These are phyloP conservation scores for Hibiscus mutabilis DNA, from an alignment of 345 rosid species.

Conservation along the genomic window DNA sequence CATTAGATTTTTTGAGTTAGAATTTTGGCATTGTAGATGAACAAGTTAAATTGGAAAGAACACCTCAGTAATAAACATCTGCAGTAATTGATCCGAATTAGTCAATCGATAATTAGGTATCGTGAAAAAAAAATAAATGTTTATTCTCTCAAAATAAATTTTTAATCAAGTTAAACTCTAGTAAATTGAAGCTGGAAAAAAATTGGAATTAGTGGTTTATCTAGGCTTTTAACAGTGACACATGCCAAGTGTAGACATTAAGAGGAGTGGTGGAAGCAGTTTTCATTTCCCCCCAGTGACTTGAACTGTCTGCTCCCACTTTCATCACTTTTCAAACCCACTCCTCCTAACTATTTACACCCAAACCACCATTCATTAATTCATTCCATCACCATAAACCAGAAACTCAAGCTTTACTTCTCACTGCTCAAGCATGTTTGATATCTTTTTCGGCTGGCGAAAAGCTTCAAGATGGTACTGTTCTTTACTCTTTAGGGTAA, in stretches of 20 bases:
- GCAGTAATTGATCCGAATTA: no score
- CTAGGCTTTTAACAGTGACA: neutral
- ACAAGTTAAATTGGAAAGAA: no score
- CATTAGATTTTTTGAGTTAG: no score
- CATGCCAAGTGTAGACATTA: constrained; percentile 21
- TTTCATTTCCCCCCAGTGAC: constrained; percentile 5
- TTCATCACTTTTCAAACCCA: constrained; percentile 31
- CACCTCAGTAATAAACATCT: no score
- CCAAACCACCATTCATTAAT: neutral
- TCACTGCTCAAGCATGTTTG: constrained; percentile 46
- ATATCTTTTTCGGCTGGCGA: constrained; percentile 60
- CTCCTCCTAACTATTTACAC: constrained; percentile 27
- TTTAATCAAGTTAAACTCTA: no score
- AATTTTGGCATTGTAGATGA: no score
- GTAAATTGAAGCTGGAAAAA: no score
- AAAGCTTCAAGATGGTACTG: constrained; percentile 73
- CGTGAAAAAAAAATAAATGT: no score
- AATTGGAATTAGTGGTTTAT: no score
- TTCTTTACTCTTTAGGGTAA: no score
- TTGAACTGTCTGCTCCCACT: constrained; percentile 16
- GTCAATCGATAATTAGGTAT: no score
- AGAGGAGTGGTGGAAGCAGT: constrained; percentile 32
- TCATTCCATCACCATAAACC: neutral
- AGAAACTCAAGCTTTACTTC: neutral
- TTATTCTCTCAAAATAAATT: no score